Base-by-base conservation (phyloP, 345 rosid species). In the Laguncularia racemosa region DNA sequence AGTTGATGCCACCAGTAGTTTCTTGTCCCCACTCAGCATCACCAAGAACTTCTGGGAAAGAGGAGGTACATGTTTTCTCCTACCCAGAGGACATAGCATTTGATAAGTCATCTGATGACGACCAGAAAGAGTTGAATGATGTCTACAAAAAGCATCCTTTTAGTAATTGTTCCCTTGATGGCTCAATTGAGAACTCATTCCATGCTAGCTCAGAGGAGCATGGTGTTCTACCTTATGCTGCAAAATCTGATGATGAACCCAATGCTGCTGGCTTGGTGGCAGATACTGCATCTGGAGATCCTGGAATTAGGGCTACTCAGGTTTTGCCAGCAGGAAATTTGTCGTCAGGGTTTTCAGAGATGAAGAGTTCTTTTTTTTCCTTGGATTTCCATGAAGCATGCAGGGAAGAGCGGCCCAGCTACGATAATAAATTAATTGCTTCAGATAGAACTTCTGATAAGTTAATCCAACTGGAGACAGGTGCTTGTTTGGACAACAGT, bases 1-100 rank as follows among this genome's bases (percentile, higher is more conserved):
- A 59, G 48, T 69, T 68, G 62, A 75, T 76, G 20, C 61, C 77
- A 19, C 66, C 67, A 59, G 84, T 60, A 6, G 64, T 68, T 67
- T 19, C 48, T 63, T 66, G 73, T 50, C 62, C 56, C 33, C 71
- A 73, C 55, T 81, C 66, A 47, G 66, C 63, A 33, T 10, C 40
- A 33, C 40, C 40, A 4, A 33, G 11, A 33, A 6, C 50, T 56
- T 14, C 15, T 2, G 0, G 60, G 55, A 73, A 54, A 47, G 70
- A 62, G 20, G 64, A 68, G 47, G 57, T 45, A 49, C 38, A 58
- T 53, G n/a, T 20, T 7, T 26, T 57, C 8, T 28, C 65, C 19
- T 67, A 48, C 63, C 62, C 73, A 40, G 65, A 71, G 58, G 46
- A 56, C 63, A 65, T 71, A 58, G 77, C 73, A 45, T 71, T 73